phyloP scores from a whole-genome alignment of 1,139 yeast species.

The Zhuliangozyma parablackwelliae region DNA sequence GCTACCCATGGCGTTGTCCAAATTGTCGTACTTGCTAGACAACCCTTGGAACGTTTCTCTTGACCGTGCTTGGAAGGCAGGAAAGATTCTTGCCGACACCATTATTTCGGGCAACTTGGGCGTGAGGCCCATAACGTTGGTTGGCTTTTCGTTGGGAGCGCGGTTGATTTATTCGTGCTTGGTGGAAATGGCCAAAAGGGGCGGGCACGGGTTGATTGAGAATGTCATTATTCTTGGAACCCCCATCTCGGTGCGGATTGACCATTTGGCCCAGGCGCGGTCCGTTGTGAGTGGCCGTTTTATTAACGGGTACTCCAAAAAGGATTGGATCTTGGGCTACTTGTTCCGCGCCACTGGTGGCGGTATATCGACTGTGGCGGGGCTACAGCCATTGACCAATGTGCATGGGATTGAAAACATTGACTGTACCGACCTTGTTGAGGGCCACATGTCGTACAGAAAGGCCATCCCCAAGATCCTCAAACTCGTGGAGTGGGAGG shows the following conservation, averaged over 20 bases:
- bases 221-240: slow-evolving; percentile 87
- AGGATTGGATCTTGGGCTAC: slow-evolving; percentile 96
- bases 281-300: slow-evolving; percentile 89
- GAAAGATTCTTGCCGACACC: slow-evolving; percentile 87
- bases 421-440: slow-evolving; percentile 82
- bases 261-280: slow-evolving; percentile 74
- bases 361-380: slow-evolving; percentile 86
- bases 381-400: slow-evolving; percentile 70
- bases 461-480: slow-evolving; percentile 84
- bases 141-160: slow-evolving; percentile 93
- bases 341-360: slow-evolving; percentile 94
- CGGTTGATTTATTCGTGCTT: slow-evolving; percentile 89
- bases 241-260: slow-evolving; percentile 76
- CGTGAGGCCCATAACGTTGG: slow-evolving; percentile 84
- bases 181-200: slow-evolving; percentile 77
- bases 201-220: slow-evolving; percentile 85
- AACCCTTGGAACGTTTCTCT: slow-evolving; percentile 98
- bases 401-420: slow-evolving; percentile 71
- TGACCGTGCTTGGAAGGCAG: slow-evolving; percentile 97
- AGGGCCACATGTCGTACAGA: slow-evolving; percentile 96
- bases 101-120: slow-evolving; percentile 84
- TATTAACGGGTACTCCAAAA: slow-evolving; percentile 84
- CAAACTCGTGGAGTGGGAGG: slow-evolving; percentile 69
- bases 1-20: slow-evolving; percentile 86
- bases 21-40: slow-evolving; percentile 83